Evolutionary conservation across 129 eudicot species (phyloP), one percentile per base, ranked within the genome.

Genomic region (Lactuca saligna): DNA sequence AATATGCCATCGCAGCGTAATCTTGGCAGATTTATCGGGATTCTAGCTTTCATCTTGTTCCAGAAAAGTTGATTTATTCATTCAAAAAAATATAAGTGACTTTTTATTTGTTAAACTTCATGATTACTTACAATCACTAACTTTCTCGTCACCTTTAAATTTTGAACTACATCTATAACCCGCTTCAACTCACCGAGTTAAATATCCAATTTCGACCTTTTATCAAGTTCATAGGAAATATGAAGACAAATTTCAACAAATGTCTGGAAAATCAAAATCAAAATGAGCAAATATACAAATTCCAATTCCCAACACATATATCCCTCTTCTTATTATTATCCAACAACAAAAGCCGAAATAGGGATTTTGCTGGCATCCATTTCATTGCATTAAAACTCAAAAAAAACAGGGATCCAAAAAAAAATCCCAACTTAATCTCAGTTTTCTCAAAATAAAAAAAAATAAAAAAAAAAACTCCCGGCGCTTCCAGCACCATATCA

Each of bases 321-420:
- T 74, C 86, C 87, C 89, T 83, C 69, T 82, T 83, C 83, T 82
- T 88, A 73, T 56, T 83, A 85, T 82, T 88, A 73, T 56, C n/a
- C 56, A 56, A 68, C 69, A 67, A 48, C 58, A 50, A 66, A 69
- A 66, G 67, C 75, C 78, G 68, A 20, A 57, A 50, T 62, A 72
- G 75, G 80, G 54, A 33, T 58, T 75, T 56, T 66, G 44, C 82
- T 75, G 61, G 61, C 72, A 79, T 79, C 82, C 71, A 57, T 77
- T 62, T 76, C 80, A 72, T 72, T 75, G 78, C 78, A 79, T 44
- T 64, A 54, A 29, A 62, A 65, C 64, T 66, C 64, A 31, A 76
- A 79, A 79, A 8, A 79, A 76, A 78, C 29, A 56, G 66, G 74
- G 74, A 75, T 75, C 49, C 60, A 54, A 41, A 69, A 54, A 65